A percentile compares a stretch with the other conserved stretches of the same genome.
Evolutionary conservation across 371 early-diverging fungal species (phyloP).

Genomic region (Fennellomyces sp.): DNA sequence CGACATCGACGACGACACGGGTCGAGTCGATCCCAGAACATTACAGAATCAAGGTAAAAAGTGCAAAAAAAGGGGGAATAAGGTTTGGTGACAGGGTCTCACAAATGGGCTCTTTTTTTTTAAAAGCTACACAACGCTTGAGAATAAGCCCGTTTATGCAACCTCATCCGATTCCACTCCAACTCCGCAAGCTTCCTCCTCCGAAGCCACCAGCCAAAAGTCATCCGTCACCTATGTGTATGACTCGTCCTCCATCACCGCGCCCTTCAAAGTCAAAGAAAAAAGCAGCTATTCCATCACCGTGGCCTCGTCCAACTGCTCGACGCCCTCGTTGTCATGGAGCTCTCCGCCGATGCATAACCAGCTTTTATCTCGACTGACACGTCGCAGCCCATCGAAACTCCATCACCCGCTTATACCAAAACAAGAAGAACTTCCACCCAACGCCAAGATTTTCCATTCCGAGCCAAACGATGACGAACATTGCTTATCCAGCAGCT

Average conservation of each 20-base stretch:
- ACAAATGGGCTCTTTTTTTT: background rate
- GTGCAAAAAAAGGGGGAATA: background rate
- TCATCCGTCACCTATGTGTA: constrained; percentile 41
- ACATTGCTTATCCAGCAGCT: constrained; percentile 29
- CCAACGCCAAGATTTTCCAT: constrained; percentile 5
- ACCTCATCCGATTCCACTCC: constrained; percentile 23
- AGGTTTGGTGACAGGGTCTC: constrained; percentile 1
- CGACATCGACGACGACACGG: background rate
- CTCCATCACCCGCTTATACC: background rate
- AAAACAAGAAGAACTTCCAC: background rate
- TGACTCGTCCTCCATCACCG: constrained; percentile 30
- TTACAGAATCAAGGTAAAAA: constrained; percentile 6
- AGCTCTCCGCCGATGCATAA: constrained; percentile 32
- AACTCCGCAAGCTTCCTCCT: constrained; percentile 16
- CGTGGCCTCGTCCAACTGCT: constrained; percentile 26
- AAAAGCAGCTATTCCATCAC: constrained; percentile 41
- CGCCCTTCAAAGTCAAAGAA: constrained; percentile 44
- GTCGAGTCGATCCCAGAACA: background rate
- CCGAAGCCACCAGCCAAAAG: constrained; percentile 27
- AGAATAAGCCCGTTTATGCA: constrained; percentile 3
- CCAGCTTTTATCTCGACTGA: constrained; percentile 14
- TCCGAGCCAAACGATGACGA: background rate
- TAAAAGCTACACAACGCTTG: constrained; percentile 10
- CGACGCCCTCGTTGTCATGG: constrained; percentile 33
- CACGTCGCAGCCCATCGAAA: constrained; percentile 8